Evolutionary conservation across 2,329 filamentous ascomycete genomes (phyloP).

Genomic region (Trichoderma sp.): DNA sequence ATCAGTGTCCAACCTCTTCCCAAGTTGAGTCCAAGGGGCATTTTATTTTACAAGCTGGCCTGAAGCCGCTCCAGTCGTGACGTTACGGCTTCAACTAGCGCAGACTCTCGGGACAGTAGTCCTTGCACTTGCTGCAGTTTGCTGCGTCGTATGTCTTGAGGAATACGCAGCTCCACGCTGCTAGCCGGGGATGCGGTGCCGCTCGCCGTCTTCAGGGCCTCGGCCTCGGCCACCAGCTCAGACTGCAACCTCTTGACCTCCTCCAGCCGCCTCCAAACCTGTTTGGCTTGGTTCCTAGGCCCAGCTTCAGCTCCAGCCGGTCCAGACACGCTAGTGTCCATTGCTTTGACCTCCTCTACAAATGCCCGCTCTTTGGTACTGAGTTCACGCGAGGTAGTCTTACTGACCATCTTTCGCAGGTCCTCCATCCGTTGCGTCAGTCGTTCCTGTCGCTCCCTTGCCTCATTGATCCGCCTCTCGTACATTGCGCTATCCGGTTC

Average conservation of each 20-base stretch:
- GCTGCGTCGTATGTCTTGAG: conserved; percentile 60
- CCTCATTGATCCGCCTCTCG: conserved; percentile 57
- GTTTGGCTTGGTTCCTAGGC: conserved; percentile 45
- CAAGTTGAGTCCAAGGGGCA: not conserved
- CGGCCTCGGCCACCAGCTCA: conserved; percentile 55
- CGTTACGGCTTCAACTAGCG: conserved; percentile 67
- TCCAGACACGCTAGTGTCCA: conserved; percentile 54
- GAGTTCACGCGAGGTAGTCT: conserved; percentile 45
- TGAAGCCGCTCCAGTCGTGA: conserved; percentile 61
- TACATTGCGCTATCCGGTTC: conserved; percentile 58
- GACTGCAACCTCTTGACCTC: conserved; percentile 56
- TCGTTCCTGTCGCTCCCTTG: conserved; percentile 56
- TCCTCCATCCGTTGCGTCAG: conserved; percentile 62
- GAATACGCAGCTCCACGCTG: conserved; percentile 53
- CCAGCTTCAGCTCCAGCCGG: conserved; percentile 34
- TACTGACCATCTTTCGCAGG: conserved; percentile 49
- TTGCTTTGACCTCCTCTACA: conserved; percentile 50
- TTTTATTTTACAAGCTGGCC: conserved; percentile 30
- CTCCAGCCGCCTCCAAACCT: conserved; percentile 58
- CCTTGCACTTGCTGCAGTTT: conserved; percentile 65
- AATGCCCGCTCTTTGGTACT: conserved; percentile 49
- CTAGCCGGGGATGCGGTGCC: conserved; percentile 28
- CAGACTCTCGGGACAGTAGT: conserved; percentile 66
- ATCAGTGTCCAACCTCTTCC: not conserved
- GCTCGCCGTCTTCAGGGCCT: conserved; percentile 41